Conservation (phyloP, 257 asterid genomes). For the Rhazya stricta region DNA sequence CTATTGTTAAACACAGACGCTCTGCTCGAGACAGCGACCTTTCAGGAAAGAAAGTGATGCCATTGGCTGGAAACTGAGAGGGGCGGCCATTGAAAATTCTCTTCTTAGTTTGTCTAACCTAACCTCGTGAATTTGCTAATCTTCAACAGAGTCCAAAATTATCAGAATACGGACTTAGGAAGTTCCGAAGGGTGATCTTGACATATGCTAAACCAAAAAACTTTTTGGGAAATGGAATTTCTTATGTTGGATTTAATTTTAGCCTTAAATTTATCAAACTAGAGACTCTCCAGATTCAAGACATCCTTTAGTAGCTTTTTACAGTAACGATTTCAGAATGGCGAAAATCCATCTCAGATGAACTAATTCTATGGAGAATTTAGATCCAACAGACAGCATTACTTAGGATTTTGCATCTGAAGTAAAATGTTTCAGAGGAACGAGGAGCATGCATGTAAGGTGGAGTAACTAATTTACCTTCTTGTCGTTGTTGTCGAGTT, state of each 20-base stretch:
- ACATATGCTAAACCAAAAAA: neutral
- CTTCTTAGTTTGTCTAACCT: neutral
- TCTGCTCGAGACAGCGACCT: slow-evolving; percentile 6
- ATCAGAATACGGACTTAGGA: neutral
- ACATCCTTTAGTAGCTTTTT: neutral
- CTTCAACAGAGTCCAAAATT: neutral
- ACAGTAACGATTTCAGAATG: neutral
- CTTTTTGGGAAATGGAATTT: neutral
- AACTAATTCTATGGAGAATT: neutral
- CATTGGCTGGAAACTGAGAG: slow-evolving; percentile 8
- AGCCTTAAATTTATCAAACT: neutral
- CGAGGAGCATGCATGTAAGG: slow-evolving; percentile 6
- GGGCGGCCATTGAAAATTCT: slow-evolving; percentile 1
- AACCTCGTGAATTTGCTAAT: neutral
- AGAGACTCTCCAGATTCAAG: neutral
- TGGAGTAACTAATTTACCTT: slow-evolving; percentile 38
- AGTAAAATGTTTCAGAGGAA: neutral
- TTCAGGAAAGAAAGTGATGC: neutral
- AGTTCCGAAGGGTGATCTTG: neutral
- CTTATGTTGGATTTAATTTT: neutral
- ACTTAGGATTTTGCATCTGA: neutral
- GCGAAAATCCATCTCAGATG: neutral
- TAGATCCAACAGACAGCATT: neutral
- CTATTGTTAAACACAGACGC: neutral
- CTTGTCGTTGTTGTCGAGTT: slow-evolving; percentile 49